A percentile compares a stretch with the other conserved stretches of the same genome.
Conservation (phyloP, 2,329 filamentous ascomycete genomes). For the Stachybotrys chlorohalonatus region DNA sequence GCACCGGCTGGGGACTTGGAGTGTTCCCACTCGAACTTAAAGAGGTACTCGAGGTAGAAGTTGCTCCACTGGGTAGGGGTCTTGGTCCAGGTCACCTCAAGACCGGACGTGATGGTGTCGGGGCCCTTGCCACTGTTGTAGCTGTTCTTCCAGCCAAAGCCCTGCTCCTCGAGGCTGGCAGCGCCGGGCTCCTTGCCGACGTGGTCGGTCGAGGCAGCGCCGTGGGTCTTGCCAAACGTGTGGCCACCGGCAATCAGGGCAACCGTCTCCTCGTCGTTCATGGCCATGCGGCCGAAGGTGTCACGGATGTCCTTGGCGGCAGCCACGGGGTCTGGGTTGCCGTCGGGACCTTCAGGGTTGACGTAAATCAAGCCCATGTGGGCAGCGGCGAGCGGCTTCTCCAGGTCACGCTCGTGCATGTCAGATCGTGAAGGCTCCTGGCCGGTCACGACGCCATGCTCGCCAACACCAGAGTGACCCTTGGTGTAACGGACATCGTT, state of each 20-base stretch:
- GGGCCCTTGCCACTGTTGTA: slow-evolving; percentile 58
- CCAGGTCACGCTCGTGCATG: slow-evolving; percentile 36
- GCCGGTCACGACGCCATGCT: no score
- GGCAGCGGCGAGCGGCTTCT: slow-evolving; percentile 57
- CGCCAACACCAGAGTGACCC: slow-evolving; percentile 10
- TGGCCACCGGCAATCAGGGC: slow-evolving; percentile 73
- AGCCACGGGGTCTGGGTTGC: slow-evolving; percentile 58
- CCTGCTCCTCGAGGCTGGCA: slow-evolving; percentile 55
- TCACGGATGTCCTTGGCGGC: slow-evolving; percentile 63
- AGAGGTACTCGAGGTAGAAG: neutral
- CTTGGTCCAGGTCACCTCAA: slow-evolving; percentile 73
- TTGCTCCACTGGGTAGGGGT: slow-evolving; percentile 50
- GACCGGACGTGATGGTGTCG: slow-evolving; percentile 64
- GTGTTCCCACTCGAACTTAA: neutral
- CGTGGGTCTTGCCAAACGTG: slow-evolving; percentile 74
- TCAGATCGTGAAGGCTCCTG: no score
- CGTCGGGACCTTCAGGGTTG: slow-evolving; percentile 71
- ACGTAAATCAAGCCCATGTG: slow-evolving; percentile 73
- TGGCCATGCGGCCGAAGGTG: slow-evolving; percentile 72
- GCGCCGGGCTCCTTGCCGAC: slow-evolving; percentile 60
- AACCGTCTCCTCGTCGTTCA: slow-evolving; percentile 76
- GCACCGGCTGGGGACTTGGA: slow-evolving; percentile 61
- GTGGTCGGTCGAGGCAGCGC: slow-evolving; percentile 47
- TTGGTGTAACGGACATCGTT: slow-evolving; percentile 63
- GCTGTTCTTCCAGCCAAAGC: slow-evolving; percentile 63